These are phyloP conservation scores for Emmonsia crescens DNA, from an alignment of 2,329 filamentous ascomycete species.

Conservation along the genomic window DNA sequence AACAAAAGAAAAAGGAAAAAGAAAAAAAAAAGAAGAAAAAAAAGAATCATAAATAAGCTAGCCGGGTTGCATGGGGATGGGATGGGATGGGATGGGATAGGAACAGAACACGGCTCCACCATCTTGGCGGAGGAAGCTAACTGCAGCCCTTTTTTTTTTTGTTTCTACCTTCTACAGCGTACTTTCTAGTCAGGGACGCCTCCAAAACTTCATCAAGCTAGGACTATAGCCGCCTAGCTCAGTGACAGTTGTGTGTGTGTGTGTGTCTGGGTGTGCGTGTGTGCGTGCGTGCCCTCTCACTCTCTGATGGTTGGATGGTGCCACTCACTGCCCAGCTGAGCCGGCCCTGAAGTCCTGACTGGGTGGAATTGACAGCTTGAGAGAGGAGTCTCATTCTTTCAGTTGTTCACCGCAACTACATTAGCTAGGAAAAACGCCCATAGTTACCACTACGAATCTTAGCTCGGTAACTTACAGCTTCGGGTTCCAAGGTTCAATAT, in stretches of 20 bases:
- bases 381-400: too few species aligned
- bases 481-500: too few species aligned
- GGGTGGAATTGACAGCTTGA: too few species aligned
- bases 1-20: constrained; percentile 2
- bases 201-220: background rate
- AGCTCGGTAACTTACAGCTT: background rate
- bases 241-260: too few species aligned
- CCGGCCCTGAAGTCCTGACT: too few species aligned
- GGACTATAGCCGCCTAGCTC: background rate
- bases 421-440: background rate
- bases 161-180: too few species aligned
- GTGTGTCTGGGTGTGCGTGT: too few species aligned
- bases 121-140: background rate
- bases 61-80: too few species aligned
- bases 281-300: background rate
- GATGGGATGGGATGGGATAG: too few species aligned
- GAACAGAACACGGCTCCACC: background rate
- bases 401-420: background rate
- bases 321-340: too few species aligned
- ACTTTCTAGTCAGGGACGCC: constrained; percentile 2
- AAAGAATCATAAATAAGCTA: too few species aligned
- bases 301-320: background rate
- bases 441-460: background rate
- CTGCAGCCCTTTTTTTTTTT: background rate
- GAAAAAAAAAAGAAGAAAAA: constrained; percentile 9